Evolutionary conservation across 225 moss, liverwort and hornwort species (phyloP).

Genomic region (Bryum argenteum): DNA sequence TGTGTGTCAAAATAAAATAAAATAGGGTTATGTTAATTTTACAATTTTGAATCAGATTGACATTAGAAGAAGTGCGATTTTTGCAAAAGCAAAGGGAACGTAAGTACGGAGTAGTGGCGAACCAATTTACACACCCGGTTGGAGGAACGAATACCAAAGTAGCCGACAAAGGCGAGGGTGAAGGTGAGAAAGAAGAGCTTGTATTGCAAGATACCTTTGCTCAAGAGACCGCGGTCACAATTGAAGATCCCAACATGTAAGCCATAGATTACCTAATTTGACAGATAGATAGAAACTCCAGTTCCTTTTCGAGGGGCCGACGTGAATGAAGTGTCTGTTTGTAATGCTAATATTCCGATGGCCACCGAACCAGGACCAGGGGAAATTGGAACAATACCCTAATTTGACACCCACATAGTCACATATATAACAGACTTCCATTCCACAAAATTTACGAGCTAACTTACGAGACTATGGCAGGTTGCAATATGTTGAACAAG

Average conservation of each 20-base stretch:
- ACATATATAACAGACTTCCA: too few species aligned
- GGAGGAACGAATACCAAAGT: slow-evolving; percentile 58
- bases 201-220: slow-evolving; percentile 85
- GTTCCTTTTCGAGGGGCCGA: too few species aligned
- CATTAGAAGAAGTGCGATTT: slow-evolving; percentile 85
- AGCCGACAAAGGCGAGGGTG: slow-evolving; percentile 72
- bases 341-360: too few species aligned
- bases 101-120: slow-evolving; percentile 59
- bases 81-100: slow-evolving; percentile 78
- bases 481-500: slow-evolving; percentile 90
- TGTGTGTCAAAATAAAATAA: too few species aligned
- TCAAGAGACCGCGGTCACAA: slow-evolving; percentile 61
- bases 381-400: too few species aligned
- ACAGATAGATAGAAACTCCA: too few species aligned
- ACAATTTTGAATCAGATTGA: slow-evolving; percentile 51
- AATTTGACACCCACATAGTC: too few species aligned
- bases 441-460: not conserved
- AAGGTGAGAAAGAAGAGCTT: slow-evolving; percentile 96
- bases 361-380: too few species aligned
- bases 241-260: slow-evolving; percentile 97
- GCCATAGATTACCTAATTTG: not conserved
- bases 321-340: too few species aligned
- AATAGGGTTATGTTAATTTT: too few species aligned
- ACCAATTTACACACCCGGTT: slow-evolving; percentile 49
- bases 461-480: slow-evolving; percentile 38